A percentile compares a stretch with the other conserved stretches of the same genome.
Evolutionary conservation across 345 rosid genomes (phyloP).

Genomic region (Eucalyptus lansdowneana): DNA sequence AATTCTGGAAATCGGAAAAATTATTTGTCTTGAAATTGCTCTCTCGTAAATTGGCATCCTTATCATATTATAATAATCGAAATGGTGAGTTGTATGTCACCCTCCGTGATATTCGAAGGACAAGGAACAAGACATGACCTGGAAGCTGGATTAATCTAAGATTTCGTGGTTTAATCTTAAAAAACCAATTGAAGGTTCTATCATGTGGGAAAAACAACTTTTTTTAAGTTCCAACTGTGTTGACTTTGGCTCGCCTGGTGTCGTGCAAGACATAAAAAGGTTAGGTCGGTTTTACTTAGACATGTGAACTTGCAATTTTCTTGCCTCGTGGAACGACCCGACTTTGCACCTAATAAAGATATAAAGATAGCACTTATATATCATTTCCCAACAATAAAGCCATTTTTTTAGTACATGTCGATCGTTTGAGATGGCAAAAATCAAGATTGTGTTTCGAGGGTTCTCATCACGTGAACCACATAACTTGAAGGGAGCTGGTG

Average conservation of each 20-base stretch:
- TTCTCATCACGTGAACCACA: not conserved
- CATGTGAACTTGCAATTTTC: not conserved
- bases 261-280: not conserved
- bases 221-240: not conserved
- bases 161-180: not conserved
- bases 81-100: not conserved
- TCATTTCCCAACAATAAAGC: not conserved
- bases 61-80: not conserved
- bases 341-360: not conserved
- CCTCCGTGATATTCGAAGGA: not conserved
- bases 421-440: not conserved
- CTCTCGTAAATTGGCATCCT: fast-evolving
- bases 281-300: not conserved
- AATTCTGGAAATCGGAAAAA: not conserved
- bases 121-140: not conserved
- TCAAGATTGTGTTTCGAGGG: not conserved
- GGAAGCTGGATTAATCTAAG: not conserved
- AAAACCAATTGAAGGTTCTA: not conserved
- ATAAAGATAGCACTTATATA: not conserved
- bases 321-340: not conserved
- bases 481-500: not conserved
- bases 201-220: not conserved
- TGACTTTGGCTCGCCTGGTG: not conserved
- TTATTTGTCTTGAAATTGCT: not conserved
- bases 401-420: not conserved